Evolutionary conservation across 2,329 filamentous ascomycete species (phyloP), one percentile per base, ranked within the genome.

Genomic region (Ramularia collo-cygni): DNA sequence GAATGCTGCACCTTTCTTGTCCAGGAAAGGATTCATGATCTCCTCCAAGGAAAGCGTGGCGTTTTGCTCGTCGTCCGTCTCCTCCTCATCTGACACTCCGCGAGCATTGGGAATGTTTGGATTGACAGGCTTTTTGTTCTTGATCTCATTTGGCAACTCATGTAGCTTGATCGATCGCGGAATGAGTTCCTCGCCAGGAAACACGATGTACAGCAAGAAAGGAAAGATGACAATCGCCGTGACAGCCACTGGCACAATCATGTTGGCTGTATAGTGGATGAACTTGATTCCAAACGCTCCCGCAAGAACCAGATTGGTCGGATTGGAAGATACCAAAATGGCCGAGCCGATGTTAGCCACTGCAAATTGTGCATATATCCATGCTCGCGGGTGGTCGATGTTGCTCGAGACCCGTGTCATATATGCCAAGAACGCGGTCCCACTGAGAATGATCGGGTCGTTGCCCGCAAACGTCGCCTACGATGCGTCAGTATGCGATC

Each of bases 351-450:
- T 82, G 46, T 86, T 86, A 37, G 81, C 81, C 1, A 85, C 61
- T 12, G 82, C 74, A 42, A 86, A 86, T 43, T 87, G 83, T 2
- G 75, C 76, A 50, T 78, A 74, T 15, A 86, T 85, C 82, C 83
- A 86, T 0, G 83, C 83, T 52, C 77, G 67, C 0, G 83, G 81
- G 41, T 83, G 76, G 8, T 72, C 64, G 42, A 87, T 86, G 48
- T 86, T 86, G 60, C 74, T 79, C 0, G 81, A 85, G 0, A 85
- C 81, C 5, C 81, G 70, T 0, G 81, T 86, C 80, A 87, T 84
- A 60, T 87, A 87, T 2, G 82, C 79, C 9, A 86, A 70, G 40
- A 86, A 86, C 0, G 83, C 75, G 0, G 82, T 87, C 1, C 83
- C 83, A 0, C 81, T 85, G 0, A 86, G 63, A 38, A 86, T 84